Conservation (phyloP, 2,329 filamentous ascomycete genomes). For the Chalaropsis thielavioides region DNA sequence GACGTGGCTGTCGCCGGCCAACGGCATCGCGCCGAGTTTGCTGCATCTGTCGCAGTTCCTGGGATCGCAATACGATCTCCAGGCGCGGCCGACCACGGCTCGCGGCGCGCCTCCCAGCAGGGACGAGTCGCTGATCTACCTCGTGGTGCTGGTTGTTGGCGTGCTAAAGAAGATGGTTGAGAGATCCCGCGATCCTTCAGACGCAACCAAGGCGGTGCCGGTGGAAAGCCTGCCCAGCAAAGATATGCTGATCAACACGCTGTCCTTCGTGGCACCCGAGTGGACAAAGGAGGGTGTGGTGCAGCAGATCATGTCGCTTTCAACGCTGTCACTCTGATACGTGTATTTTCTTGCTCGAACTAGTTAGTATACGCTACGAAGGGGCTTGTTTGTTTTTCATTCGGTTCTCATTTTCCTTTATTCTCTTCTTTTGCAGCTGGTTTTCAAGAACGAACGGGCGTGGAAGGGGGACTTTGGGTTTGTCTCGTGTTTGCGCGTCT, state of each 20-base stretch:
- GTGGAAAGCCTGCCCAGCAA: slow-evolving; percentile 49
- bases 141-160: slow-evolving; percentile 53
- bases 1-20: slow-evolving; percentile 68
- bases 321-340: slow-evolving; percentile 35
- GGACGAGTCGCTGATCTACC: slow-evolving; percentile 42
- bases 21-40: slow-evolving; percentile 70
- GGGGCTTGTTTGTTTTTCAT: not conserved
- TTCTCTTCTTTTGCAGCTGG: not conserved
- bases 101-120: slow-evolving; percentile 27
- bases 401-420: slow-evolving; percentile 3
- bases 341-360: not conserved
- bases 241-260: slow-evolving; percentile 50
- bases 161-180: slow-evolving; percentile 55
- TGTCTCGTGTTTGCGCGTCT: not conserved
- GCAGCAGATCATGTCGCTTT: slow-evolving; percentile 56
- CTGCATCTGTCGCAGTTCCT: slow-evolving; percentile 61
- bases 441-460: not conserved
- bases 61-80: slow-evolving; percentile 45
- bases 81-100: slow-evolving; percentile 25
- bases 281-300: slow-evolving; percentile 52
- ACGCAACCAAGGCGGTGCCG: slow-evolving; percentile 38
- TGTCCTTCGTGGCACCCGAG: slow-evolving; percentile 49
- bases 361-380: not conserved
- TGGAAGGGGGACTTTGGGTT: not conserved
- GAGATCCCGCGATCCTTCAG: slow-evolving; percentile 46